Evolutionary conservation across 192 early-diverging fungal genomes (phyloP).

Genomic region (Ambispora gerdemannii): DNA sequence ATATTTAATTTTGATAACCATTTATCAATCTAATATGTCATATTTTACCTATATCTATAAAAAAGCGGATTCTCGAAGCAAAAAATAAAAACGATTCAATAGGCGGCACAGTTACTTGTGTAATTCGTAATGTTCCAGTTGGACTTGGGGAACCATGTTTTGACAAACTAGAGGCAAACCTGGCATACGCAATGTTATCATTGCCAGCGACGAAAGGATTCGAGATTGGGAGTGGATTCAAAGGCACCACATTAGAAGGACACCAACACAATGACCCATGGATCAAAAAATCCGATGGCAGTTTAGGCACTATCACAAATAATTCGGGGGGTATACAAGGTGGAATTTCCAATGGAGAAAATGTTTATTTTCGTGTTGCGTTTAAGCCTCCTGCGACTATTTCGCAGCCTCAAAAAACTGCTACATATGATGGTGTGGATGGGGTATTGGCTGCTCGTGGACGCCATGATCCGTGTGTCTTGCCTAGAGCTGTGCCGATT

Average conservation of each 20-base stretch:
- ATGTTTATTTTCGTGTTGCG: slow-evolving; percentile 95
- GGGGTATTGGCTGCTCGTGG: slow-evolving; percentile 89
- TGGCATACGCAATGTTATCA: slow-evolving; percentile 98
- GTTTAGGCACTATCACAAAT: slow-evolving; percentile 85
- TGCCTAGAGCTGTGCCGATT: slow-evolving; percentile 94
- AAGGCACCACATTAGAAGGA: slow-evolving; percentile 82
- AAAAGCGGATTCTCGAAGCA: slow-evolving; percentile 72
- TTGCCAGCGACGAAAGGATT: slow-evolving; percentile 99
- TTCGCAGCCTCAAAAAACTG: slow-evolving; percentile 82
- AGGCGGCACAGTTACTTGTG: slow-evolving; percentile 93
- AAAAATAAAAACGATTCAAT: slow-evolving; percentile 85
- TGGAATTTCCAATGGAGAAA: slow-evolving; percentile 94
- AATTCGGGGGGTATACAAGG: slow-evolving; percentile 94
- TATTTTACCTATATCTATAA: too few relatives aligned
- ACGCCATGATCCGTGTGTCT: slow-evolving; percentile 95
- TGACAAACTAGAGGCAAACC: slow-evolving; percentile 93
- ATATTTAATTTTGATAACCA: too few relatives aligned
- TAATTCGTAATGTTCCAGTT: slow-evolving; percentile 86
- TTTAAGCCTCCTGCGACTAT: slow-evolving; percentile 99
- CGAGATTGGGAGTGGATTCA: slow-evolving; percentile 92
- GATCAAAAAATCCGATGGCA: slow-evolving; percentile 53
- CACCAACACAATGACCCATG: slow-evolving; percentile 94
- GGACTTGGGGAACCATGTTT: slow-evolving; percentile 98
- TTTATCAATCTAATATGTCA: too few relatives aligned
- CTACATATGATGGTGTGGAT: slow-evolving; percentile 75